A percentile compares a stretch with the other conserved stretches of the same genome.
Conservation (phyloP, 768 basidiomycete species). For the Phallus indusiatus region DNA sequence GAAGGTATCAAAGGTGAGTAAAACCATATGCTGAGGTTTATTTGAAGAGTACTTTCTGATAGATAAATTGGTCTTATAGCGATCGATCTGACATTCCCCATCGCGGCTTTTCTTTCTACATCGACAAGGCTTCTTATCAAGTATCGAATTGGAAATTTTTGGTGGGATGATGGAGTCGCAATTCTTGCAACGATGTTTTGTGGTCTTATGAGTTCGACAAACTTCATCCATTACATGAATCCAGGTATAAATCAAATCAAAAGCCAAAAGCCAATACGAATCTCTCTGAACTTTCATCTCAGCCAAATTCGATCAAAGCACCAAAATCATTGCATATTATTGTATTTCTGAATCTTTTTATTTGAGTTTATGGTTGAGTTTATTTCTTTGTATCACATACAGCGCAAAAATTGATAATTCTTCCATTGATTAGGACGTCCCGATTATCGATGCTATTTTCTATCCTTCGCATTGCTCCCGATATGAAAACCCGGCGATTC, state of each 20-base stretch:
- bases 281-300: neutral
- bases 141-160: neutral
- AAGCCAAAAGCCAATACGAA: neutral
- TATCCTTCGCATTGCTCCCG: constrained; percentile 42
- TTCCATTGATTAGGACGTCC: constrained; percentile 28
- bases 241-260: neutral
- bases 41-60: too few species aligned
- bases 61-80: neutral
- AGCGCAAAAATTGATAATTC: too few species aligned
- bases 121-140: neutral
- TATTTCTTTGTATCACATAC: neutral
- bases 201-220: neutral
- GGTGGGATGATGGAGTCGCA: constrained; percentile 7
- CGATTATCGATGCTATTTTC: constrained; percentile 47
- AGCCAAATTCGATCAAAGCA: neutral
- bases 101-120: neutral
- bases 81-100: neutral
- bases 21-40: neutral
- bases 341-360: constrained; percentile 5
- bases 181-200: neutral
- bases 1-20: neutral
- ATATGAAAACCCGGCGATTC: constrained; percentile 12
- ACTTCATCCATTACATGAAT: neutral
- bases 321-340: constrained; percentile 6
- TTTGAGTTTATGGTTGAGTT: neutral